Evolutionary conservation across 306 rosid genomes (phyloP).

Genomic region (Abrus precatorius): DNA sequence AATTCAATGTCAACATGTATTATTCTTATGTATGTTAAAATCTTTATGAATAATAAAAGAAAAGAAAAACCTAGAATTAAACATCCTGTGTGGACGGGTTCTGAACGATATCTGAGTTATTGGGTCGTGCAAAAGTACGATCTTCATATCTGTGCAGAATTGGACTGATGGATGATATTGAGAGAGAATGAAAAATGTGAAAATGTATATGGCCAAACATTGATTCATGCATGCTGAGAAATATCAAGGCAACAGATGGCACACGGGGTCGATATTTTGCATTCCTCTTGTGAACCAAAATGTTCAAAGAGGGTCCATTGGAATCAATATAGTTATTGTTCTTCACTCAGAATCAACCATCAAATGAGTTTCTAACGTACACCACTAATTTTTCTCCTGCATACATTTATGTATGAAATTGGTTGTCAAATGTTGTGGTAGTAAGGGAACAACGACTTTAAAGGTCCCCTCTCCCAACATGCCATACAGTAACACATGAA

Average conservation of each 20-base stretch:
- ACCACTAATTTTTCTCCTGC: conserved; percentile 13
- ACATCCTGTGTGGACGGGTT: neutral
- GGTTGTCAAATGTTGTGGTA: conserved; percentile 38
- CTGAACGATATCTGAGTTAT: neutral
- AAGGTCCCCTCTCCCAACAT: conserved; percentile 25
- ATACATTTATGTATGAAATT: neutral
- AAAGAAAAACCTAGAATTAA: neutral
- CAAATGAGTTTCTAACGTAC: conserved; percentile 8
- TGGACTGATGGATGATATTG: neutral
- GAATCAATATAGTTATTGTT: conserved; percentile 28
- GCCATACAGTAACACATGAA: neutral
- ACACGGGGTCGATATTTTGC: neutral
- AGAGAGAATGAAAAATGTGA: neutral
- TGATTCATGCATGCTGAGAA: neutral
- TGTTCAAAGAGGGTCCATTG: conserved; percentile 22
- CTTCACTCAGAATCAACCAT: neutral
- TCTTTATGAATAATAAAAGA: too few relatives aligned
- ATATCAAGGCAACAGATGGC: neutral
- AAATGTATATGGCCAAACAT: neutral
- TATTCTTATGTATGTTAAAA: too few relatives aligned
- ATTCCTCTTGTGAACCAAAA: conserved; percentile 31
- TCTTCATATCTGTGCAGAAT: neutral
- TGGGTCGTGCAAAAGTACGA: neutral
- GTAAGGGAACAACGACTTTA: conserved; percentile 31
- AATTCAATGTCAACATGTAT: too few relatives aligned